Conservation (phyloP, 345 rosid genomes). For the Ceriops tagal region DNA sequence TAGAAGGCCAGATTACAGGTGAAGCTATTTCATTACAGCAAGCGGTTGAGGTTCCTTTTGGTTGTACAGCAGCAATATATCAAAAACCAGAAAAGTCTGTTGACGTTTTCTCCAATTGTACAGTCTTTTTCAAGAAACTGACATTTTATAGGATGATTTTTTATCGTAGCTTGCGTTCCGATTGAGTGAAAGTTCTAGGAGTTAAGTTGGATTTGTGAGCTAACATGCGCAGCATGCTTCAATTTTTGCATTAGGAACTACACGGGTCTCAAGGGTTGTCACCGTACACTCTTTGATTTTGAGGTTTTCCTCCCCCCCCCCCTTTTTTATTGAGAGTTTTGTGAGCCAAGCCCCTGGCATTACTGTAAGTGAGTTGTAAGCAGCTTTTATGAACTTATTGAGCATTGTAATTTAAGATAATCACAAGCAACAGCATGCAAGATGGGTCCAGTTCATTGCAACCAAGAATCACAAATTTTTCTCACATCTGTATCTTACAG, state of each 20-base stretch:
- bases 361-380: too few relatives aligned
- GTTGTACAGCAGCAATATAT: constrained; percentile 30
- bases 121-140: constrained; percentile 23
- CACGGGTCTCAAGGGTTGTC: too few relatives aligned
- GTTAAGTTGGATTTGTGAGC: too few relatives aligned
- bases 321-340: fast-evolving
- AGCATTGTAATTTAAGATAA: too few relatives aligned
- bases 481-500: constrained; percentile 15
- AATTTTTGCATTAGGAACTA: too few relatives aligned
- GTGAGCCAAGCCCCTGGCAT: too few relatives aligned
- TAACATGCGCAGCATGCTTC: too few relatives aligned
- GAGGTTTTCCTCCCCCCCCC: too few relatives aligned
- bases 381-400: too few relatives aligned
- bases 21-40: constrained; percentile 14
- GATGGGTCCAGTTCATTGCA: constrained; percentile 4
- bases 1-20: constrained; percentile 11
- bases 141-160: constrained; percentile 11
- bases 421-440: too few relatives aligned
- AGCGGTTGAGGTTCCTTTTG: background rate
- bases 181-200: constrained; percentile 1
- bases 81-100: constrained; percentile 15
- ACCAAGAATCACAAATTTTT: constrained; percentile 18
- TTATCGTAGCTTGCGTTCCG: background rate
- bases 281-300: too few relatives aligned
- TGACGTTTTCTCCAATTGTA: constrained; percentile 30